Percentiles rank a stretch among this genome's conserved stretches.
These are phyloP conservation scores for Suaeda aralocaspica DNA, from an alignment of 148 eudicot genomes.

Conservation along the genomic window DNA sequence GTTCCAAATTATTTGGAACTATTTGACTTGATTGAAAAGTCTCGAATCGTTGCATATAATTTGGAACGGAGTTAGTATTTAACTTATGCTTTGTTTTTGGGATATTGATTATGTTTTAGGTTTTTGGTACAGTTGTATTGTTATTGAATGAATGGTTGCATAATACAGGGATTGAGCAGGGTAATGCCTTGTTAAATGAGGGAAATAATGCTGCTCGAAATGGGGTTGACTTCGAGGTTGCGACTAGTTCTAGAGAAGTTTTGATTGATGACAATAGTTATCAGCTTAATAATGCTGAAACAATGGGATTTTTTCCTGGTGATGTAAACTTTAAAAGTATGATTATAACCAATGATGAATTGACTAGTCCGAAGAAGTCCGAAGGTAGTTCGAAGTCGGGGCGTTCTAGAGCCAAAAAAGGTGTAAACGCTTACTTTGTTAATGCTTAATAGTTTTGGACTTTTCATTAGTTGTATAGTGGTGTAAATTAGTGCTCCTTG, in stretches of 20 bases:
- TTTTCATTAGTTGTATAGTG: not conserved
- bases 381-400: conserved; percentile 20
- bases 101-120: not conserved
- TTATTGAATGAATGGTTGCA: conserved; percentile 8
- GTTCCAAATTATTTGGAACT: no score
- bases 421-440: conserved; percentile 1
- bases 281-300: not conserved
- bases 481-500: conserved; percentile 6
- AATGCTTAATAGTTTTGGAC: not conserved
- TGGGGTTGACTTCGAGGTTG: conserved; percentile 23
- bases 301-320: conserved; percentile 6
- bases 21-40: no score
- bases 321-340: conserved; percentile 29
- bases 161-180: conserved; percentile 24
- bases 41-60: no score
- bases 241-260: conserved; percentile 9
- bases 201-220: conserved; percentile 12
- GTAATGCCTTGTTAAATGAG: conserved; percentile 13
- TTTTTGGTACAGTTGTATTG: not conserved
- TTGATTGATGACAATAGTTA: conserved; percentile 11
- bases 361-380: conserved; percentile 24
- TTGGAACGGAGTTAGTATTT: no score
- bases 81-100: conserved; percentile 5
- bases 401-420: conserved; percentile 18
- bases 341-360: conserved; percentile 26